Evolutionary conservation across 169 alveolate genomes (phyloP).

Genomic region (Perkinsus chesapeaki): DNA sequence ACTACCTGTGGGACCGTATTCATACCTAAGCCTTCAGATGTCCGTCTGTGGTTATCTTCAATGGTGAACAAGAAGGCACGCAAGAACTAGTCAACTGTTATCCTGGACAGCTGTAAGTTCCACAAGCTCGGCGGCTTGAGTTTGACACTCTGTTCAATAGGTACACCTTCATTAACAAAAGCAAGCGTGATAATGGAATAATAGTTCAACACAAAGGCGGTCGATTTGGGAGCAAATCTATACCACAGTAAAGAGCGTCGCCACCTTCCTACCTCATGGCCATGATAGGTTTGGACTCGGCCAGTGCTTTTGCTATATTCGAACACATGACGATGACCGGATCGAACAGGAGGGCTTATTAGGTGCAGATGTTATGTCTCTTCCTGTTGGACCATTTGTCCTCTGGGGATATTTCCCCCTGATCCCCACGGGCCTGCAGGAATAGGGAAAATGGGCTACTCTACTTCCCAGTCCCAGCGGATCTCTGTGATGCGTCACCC

Average conservation of each 20-base stretch:
- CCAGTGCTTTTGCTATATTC: not conserved
- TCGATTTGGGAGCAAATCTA: not conserved
- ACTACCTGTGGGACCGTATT: not conserved
- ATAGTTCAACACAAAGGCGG: conserved; percentile 9
- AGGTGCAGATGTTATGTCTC: too few species aligned
- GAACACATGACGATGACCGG: not conserved
- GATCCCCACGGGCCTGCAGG: too few species aligned
- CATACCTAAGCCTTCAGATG: not conserved
- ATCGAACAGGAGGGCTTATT: not conserved
- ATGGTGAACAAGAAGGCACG: conserved; percentile 1
- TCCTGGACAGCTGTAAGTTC: not conserved
- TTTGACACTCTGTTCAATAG: not conserved
- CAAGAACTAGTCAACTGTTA: not conserved
- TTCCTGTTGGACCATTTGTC: too few species aligned
- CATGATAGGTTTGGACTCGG: not conserved
- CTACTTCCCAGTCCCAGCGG: not conserved
- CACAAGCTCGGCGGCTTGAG: not conserved
- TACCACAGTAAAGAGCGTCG: not conserved
- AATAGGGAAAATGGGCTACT: not conserved
- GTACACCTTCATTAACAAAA: not conserved
- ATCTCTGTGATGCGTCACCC: not conserved
- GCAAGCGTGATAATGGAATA: not conserved
- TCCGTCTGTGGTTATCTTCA: conserved; percentile 7
- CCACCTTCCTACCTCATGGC: not conserved
- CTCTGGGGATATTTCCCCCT: too few species aligned